These are phyloP conservation scores for Angomonas ambiguus DNA, from an alignment of 208 protist species.

Conservation along the genomic window DNA sequence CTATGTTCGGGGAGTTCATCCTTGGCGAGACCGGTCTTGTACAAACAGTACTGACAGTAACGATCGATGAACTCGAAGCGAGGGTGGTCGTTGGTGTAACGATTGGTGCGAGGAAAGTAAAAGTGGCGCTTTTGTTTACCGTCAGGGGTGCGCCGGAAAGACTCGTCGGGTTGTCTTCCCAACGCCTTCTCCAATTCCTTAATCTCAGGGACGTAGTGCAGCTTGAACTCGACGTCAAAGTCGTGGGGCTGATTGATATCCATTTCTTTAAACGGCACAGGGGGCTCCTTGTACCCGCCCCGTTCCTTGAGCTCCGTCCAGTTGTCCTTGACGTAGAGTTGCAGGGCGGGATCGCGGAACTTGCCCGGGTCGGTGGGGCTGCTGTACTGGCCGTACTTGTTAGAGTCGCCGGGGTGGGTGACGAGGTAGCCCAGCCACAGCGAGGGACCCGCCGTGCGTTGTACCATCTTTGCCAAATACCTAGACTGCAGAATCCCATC, in stretches of 20 bases:
- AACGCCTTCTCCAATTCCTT: slow-evolving; percentile 16
- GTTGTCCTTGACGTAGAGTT: slow-evolving; percentile 54
- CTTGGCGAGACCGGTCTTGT: slow-evolving; percentile 53
- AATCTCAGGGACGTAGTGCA: slow-evolving; percentile 32
- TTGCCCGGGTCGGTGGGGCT: slow-evolving; percentile 33
- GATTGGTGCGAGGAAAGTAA: slow-evolving; percentile 62
- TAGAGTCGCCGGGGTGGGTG: slow-evolving; percentile 46
- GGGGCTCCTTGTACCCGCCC: slow-evolving; percentile 50
- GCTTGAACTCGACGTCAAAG: slow-evolving; percentile 64
- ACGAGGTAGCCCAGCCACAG: slow-evolving; percentile 82
- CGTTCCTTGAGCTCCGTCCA: slow-evolving; percentile 60
- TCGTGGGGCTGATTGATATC: slow-evolving; percentile 11
- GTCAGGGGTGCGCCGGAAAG: slow-evolving; percentile 44
- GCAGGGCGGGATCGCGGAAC: slow-evolving; percentile 59
- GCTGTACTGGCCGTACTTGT: slow-evolving; percentile 49
- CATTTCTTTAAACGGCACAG: slow-evolving; percentile 15
- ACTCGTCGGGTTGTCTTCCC: slow-evolving; percentile 24
- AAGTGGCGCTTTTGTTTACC: slow-evolving; percentile 40
- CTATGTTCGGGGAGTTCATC: slow-evolving; percentile 29
- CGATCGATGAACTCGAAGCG: slow-evolving; percentile 76
- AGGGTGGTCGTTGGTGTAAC: slow-evolving; percentile 53
- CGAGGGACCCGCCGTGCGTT: slow-evolving; percentile 47
- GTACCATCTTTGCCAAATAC: slow-evolving; percentile 52
- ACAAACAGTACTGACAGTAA: slow-evolving; percentile 81
- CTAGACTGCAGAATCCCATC: slow-evolving; percentile 83